These are phyloP conservation scores for Pestalotiopsis fici DNA, from an alignment of 2,329 filamentous ascomycete genomes.

Conservation along the genomic window DNA sequence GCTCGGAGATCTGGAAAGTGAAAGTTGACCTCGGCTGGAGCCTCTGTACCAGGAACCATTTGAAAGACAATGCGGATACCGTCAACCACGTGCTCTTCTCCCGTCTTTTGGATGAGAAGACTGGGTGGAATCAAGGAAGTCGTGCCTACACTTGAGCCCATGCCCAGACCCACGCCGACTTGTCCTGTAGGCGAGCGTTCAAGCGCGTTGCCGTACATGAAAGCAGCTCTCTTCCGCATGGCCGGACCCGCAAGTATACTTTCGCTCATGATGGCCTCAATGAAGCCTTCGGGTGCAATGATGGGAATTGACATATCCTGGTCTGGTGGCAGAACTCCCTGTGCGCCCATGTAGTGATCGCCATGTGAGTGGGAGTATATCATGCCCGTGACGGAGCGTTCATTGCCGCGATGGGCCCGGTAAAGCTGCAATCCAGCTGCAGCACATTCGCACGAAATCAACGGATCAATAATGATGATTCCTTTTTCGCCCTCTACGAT, in stretches of 20 bases:
- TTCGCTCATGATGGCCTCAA: slow-evolving; percentile 37
- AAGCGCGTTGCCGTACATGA: slow-evolving; percentile 40
- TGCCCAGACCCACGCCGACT: slow-evolving; percentile 38
- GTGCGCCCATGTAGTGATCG: slow-evolving; percentile 37
- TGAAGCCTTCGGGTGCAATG: slow-evolving; percentile 38
- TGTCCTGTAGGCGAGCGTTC: slow-evolving; percentile 29
- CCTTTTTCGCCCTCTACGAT: slow-evolving; percentile 35
- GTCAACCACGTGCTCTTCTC: slow-evolving; percentile 30
- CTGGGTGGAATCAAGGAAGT: slow-evolving; percentile 34
- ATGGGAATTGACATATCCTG: slow-evolving; percentile 20
- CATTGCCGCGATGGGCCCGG: slow-evolving; percentile 20
- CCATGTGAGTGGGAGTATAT: slow-evolving; percentile 42
- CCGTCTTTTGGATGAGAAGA: slow-evolving; percentile 29
- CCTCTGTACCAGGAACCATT: slow-evolving; percentile 40
- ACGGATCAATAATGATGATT: slow-evolving; percentile 38
- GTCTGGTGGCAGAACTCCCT: slow-evolving; percentile 18
- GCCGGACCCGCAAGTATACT: slow-evolving; percentile 38
- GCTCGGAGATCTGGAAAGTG: slow-evolving; percentile 37
- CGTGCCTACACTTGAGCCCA: slow-evolving; percentile 25
- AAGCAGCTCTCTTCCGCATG: slow-evolving; percentile 37
- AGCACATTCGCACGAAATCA: slow-evolving; percentile 36
- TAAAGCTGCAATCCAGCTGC: slow-evolving; percentile 34
- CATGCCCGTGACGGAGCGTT: slow-evolving; percentile 29
- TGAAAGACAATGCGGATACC: slow-evolving; percentile 40
- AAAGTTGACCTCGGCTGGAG: slow-evolving; percentile 42